Base-by-base conservation (phyloP, 768 basidiomycete genomes). In the Lactifluus pinguis region DNA sequence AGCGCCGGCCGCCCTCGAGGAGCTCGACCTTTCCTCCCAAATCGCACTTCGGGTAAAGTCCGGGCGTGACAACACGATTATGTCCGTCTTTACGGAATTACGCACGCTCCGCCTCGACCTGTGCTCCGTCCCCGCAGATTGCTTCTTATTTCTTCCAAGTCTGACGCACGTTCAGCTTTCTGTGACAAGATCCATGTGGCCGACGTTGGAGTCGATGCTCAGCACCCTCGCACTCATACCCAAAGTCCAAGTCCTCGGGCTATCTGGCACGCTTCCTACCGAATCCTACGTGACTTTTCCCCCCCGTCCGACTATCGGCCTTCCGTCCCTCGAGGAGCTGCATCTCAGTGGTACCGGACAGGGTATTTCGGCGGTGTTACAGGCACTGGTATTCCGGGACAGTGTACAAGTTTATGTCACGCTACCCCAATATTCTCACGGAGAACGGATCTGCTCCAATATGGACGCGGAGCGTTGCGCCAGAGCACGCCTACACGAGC, bases 11-110 rank as follows among this genome's bases (percentile, higher is more conserved):
- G 19, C n/a, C 2, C 61, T 62, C 32, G 52, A 62, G 56, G 61
- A 62, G 52, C 39, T 62, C 13, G 57, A 62, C n/a, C 38, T 62
- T 51, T 51, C 56, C 21, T 51, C 61, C 17, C 52, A 53, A 2
- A 3, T n/a, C 3, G 47, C 61, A 19, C 49, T 54, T 54, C 6
- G 44, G 39, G 61, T 32, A 29, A 8, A 15, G 13, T 45, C 61
- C 8, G 51, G 47, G 11, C 56, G 30, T 4, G 45, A 53, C 30
- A 42, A 8, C 14, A 44, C 9, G 3, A 30, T 49, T 25, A 3
- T 4, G 17, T 2, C 14, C 13, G 47, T n/a, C 47, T 19, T 58
- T 7, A 13, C 39, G 7, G 30, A 30, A 42, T 21, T 62, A 47
- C 61, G 56, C 36, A 21, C 42, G 3, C 51, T 62, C 2, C 39